Percentiles rank a stretch among this genome's conserved stretches.
Conservation (phyloP, 768 basidiomycete species). For the Trametes villosa region DNA sequence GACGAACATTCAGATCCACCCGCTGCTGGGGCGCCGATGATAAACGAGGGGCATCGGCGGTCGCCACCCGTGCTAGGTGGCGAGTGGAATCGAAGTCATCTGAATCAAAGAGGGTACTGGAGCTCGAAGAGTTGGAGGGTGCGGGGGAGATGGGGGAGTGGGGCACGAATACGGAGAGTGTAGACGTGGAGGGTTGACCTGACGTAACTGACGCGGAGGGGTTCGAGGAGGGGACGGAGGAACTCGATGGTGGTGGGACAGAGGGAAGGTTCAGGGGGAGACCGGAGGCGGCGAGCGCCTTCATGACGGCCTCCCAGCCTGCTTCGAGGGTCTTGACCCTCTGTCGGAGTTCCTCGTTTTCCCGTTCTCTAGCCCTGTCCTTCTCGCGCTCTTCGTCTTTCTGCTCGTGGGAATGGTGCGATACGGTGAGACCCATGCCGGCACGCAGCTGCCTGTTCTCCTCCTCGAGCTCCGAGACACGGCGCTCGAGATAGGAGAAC, state of each 20-base stretch:
- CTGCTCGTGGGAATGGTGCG: conserved; percentile 26
- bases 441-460: conserved; percentile 80
- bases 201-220: conserved; percentile 29
- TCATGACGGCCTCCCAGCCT: conserved; percentile 82
- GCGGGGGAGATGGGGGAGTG: conserved; percentile 38
- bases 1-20: conserved; percentile 57
- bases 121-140: conserved; percentile 40
- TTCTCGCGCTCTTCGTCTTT: conserved; percentile 40
- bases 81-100: conserved; percentile 72
- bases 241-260: conserved; percentile 33
- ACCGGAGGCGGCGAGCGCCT: conserved; percentile 72
- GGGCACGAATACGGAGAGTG: conserved; percentile 39
- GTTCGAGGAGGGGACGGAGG: conserved; percentile 27
- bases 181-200: conserved; percentile 34
- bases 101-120: conserved; percentile 31
- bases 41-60: conserved; percentile 56
- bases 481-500: conserved; percentile 88
- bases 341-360: conserved; percentile 78
- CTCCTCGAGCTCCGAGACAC: conserved; percentile 85
- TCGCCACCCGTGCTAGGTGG: conserved; percentile 99
- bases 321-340: conserved; percentile 78
- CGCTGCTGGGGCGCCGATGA: conserved; percentile 89
- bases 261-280: conserved; percentile 52
- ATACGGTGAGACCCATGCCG: conserved; percentile 40
- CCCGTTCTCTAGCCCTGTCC: conserved; percentile 53